Evolutionary conservation across 371 early-diverging fungal genomes (phyloP).

Genomic region (Mucor irregularis): DNA sequence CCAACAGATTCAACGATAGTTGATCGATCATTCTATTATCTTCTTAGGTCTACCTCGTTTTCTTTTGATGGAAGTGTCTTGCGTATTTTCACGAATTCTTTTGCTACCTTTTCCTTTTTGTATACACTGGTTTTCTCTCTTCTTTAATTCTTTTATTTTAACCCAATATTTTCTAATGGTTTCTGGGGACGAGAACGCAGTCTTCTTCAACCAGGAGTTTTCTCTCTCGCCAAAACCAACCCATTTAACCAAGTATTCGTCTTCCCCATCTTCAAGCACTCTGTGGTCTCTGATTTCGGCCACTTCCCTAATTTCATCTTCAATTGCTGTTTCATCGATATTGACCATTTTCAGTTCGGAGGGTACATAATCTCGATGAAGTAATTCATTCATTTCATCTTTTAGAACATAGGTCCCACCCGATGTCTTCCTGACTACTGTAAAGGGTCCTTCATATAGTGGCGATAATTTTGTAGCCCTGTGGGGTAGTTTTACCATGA

Average conservation of each 20-base stretch:
- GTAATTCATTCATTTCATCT: conserved; percentile 4
- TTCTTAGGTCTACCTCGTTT: neutral
- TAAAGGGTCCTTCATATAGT: conserved; percentile 7
- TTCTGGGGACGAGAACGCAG: neutral
- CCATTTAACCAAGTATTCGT: conserved; percentile 5
- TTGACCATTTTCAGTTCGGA: conserved; percentile 12
- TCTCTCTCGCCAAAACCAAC: conserved; percentile 4
- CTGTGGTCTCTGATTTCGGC: conserved; percentile 11
- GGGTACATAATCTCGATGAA: conserved; percentile 7
- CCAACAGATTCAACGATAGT: neutral
- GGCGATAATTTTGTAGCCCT: neutral
- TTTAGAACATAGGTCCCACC: conserved; percentile 8
- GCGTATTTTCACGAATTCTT: neutral
- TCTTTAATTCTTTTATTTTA: neutral
- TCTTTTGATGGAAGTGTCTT: too few species aligned
- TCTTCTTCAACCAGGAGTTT: conserved; percentile 9
- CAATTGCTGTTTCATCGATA: conserved; percentile 2
- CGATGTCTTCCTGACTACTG: neutral
- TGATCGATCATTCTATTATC: neutral
- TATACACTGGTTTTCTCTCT: neutral
- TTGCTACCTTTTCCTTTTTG: neutral
- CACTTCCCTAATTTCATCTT: conserved; percentile 1
- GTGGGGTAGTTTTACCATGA: conserved; percentile 1
- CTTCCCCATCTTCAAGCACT: neutral
- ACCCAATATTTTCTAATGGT: conserved; percentile 10